Evolutionary conservation across 2,329 filamentous ascomycete genomes (phyloP), one percentile per base, ranked within the genome.

Genomic region (Talaromyces sp.): DNA sequence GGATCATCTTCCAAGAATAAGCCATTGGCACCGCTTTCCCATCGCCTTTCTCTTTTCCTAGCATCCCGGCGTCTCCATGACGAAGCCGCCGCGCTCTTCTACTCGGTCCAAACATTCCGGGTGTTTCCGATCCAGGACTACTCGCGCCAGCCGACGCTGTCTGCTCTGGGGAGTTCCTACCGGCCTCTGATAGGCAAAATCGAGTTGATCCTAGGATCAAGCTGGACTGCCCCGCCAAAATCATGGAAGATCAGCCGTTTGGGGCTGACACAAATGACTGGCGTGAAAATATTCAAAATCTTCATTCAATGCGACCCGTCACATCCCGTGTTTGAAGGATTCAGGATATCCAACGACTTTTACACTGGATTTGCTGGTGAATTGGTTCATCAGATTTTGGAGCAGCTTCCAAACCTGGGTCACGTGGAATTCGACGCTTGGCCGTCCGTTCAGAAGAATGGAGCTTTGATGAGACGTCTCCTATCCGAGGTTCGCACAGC

Each of bases 231-330:
- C 44, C 83, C 84, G 28, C 85, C 85, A 14, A 76, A 75, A 57
- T 78, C 78, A 59, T 87, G 85, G 81, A 78, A 78, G 18, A 79
- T 84, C 55, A 71, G 75, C 14, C 67, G 75, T 1, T 74, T 87
- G 7, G 83, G 84, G 0, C 68, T 87, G 40, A 69, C 72, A 3
- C 79, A 83, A 47, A 79, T 81, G 73, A 73, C 65, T 14, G 77
- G 76, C 47, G 71, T 84, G 7, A 76, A 79, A 52, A 76, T 74
- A 4, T 68, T 88, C 54, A 83, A 81, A 64, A 75, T 88, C 7
- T 86, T 87, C 64, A 78, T 87, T 8, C 82, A 86, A 66, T 78
- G 79, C 59, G 85, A 87, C 68, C 85, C 79, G 4, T 78, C 79
- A 6, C 75, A 81, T 63, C 78, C 79, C 27, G 73, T 82, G 4